A percentile compares a stretch with the other conserved stretches of the same genome.
Evolutionary conservation across 345 rosid species (phyloP).

Genomic region (Populus tremula): DNA sequence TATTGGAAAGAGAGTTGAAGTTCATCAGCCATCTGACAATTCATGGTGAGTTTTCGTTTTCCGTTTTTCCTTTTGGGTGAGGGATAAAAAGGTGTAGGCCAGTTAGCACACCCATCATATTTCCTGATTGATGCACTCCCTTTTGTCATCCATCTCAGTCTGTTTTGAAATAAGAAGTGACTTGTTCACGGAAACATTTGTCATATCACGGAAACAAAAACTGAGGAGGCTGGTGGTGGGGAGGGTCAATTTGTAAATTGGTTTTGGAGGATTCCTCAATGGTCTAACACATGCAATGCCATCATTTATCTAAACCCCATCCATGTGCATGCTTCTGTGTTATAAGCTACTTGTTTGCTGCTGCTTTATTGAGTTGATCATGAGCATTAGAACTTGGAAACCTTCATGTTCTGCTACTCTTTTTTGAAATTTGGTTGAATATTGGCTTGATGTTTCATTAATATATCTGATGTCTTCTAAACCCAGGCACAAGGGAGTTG

Average conservation of each 20-base stretch:
- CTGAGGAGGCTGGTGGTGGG: not conserved
- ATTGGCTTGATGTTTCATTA: not conserved
- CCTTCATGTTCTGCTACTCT: not conserved
- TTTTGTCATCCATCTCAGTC: not conserved
- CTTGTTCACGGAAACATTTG: not conserved
- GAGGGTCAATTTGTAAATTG: not conserved
- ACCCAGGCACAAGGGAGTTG: constrained; percentile 86
- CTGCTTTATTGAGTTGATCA: not conserved
- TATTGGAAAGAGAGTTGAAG: constrained; percentile 84
- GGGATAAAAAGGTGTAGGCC: not conserved
- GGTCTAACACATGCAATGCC: not conserved
- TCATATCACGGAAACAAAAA: not conserved
- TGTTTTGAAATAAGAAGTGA: not conserved
- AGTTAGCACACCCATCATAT: not conserved
- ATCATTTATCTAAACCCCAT: not conserved
- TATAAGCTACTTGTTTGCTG: not conserved
- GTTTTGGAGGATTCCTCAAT: not conserved
- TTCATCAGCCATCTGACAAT: constrained; percentile 79
- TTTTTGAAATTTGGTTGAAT: not conserved
- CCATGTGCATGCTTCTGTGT: not conserved
- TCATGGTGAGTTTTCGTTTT: constrained; percentile 60
- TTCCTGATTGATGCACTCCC: not conserved
- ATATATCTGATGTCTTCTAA: constrained; percentile 4
- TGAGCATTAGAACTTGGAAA: not conserved
- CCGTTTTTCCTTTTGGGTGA: not conserved